phyloP scores from a whole-genome alignment of 257 asterid species.

The Lantana camara region DNA sequence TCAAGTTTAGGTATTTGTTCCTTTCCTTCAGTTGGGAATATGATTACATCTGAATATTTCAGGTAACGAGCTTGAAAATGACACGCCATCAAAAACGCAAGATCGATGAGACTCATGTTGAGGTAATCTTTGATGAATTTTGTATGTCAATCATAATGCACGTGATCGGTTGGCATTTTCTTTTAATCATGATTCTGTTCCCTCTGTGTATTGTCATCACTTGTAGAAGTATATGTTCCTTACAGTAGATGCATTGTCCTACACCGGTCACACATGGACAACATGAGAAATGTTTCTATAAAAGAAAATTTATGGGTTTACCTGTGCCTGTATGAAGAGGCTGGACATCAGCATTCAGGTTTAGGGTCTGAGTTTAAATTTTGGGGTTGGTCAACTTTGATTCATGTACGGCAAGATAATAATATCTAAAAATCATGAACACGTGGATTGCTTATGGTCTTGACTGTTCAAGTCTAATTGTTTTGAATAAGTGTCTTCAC shows the following conservation, averaged over 20 bases:
- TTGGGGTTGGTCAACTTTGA: neutral
- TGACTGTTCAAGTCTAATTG: neutral
- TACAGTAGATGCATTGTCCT: neutral
- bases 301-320: neutral
- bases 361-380: neutral
- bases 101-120: conserved; percentile 97
- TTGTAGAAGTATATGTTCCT: neutral
- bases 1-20: neutral
- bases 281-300: neutral
- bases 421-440: neutral
- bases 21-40: conserved; percentile 23
- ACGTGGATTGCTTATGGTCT: neutral
- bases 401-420: too few relatives aligned
- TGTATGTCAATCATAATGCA: conserved; percentile 16
- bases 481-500: neutral
- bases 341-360: neutral
- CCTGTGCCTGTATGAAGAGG: neutral
- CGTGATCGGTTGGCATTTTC: neutral
- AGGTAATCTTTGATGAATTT: conserved; percentile 48
- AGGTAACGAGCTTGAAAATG: conserved; percentile 98
- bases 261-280: neutral
- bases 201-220: neutral
- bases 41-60: conserved; percentile 39
- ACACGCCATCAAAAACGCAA: conserved; percentile 96
- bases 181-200: neutral